phyloP scores from a whole-genome alignment of 202 grass and related monocot species.

The Zoysia matrella region DNA sequence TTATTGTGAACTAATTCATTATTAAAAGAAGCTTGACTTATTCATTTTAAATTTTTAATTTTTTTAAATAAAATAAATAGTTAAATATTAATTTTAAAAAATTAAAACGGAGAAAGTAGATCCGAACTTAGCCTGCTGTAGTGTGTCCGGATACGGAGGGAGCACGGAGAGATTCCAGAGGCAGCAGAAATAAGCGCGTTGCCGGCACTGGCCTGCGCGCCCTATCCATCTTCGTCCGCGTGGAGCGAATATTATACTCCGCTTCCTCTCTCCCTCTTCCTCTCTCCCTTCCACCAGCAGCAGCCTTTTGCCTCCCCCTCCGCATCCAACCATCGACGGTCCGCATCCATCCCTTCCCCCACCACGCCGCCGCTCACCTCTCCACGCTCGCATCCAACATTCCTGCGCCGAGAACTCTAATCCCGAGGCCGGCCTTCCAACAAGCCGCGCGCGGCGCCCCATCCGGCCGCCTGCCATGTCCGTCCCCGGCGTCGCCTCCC shows the following conservation, averaged over 20 bases:
- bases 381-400: constrained; percentile 16
- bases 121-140: background rate
- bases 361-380: constrained; percentile 20
- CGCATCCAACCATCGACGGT: background rate
- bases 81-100: too few relatives aligned
- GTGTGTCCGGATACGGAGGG: background rate
- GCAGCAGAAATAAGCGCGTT: background rate
- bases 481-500: constrained; percentile 53
- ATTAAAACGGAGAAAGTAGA: too few relatives aligned
- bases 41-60: too few relatives aligned
- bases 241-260: background rate
- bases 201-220: background rate
- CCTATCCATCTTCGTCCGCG: background rate
- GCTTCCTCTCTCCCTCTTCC: background rate
- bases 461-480: constrained; percentile 45
- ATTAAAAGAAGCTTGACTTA: too few relatives aligned
- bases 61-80: too few relatives aligned
- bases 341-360: too few relatives aligned
- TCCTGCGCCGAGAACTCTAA: background rate
- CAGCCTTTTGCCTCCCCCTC: background rate
- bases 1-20: too few relatives aligned
- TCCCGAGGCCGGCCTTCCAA: background rate
- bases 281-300: background rate
- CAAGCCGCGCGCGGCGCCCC: background rate
- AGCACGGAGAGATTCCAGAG: background rate